Evolutionary conservation across 2,329 filamentous ascomycete species (phyloP), one percentile per base, ranked within the genome.

Genomic region (Colletotrichum camelliae): DNA sequence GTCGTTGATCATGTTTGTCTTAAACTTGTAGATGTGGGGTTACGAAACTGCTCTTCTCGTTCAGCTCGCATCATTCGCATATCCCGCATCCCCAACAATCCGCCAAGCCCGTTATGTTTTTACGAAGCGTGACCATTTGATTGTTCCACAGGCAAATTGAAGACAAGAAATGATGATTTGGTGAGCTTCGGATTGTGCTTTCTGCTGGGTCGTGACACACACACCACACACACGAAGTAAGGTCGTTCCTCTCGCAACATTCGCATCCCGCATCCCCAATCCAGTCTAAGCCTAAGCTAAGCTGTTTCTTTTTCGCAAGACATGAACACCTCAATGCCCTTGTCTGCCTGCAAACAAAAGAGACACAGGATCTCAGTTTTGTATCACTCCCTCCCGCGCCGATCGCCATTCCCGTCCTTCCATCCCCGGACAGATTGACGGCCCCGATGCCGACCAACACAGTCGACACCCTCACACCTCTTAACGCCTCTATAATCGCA

Each of bases 401-500:
- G 29, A 29, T 29, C 29, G 29, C 3, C 24, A 24, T 24, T 24
- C 24, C 2, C 29, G 7, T 7, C 29, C 29, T 29, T 29, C 29
- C 29, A 29, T 7, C 29, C 29, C 39, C 39, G 18, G 9, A 48
- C 1, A n/a, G 39, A 48, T 48, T 0, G n/a, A 12, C 18, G 18
- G 39, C 18, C 39, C 39, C 21, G 39, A 48, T n/a, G 39, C 39
- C 39, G 9, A n/a, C 31, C 3, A 12, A 33, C 8, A 31, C 31
- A 31, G 9, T 31, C 8, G 31, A 31, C 10, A 9, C 31, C 31
- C 31, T 31, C 31, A 31, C 1, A 1, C 31, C 10, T 29, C 29
- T 29, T 7, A 2, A 29, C 29, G 39, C 39, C 39, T 7, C 9
- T 9, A 18, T 48, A 43, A 2, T 3, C 1, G 0, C 0, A n/a